Conservation (phyloP, 179 eudicot genomes). For the Amaranthus tricolor region DNA sequence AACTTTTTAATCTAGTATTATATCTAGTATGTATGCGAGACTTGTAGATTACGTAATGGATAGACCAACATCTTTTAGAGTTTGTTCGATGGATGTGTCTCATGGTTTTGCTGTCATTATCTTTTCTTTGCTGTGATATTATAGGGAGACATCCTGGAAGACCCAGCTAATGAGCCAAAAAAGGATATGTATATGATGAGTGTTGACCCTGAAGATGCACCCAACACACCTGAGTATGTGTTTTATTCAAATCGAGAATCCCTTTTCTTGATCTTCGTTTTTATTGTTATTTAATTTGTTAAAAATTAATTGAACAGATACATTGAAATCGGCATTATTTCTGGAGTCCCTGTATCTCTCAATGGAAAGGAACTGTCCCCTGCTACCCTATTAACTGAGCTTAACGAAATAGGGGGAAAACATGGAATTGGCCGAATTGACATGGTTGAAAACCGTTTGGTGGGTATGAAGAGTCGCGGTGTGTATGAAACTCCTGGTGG, state of each 20-base stretch:
- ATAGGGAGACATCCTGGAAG: slow-evolving; percentile 94
- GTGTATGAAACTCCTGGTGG: slow-evolving; percentile 98
- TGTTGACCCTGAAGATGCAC: slow-evolving; percentile 88
- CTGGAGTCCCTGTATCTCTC: slow-evolving; percentile 77
- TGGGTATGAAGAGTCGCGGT: slow-evolving; percentile 96
- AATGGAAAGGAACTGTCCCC: slow-evolving; percentile 78
- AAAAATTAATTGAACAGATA: slow-evolving; percentile 37
- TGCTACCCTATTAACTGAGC: slow-evolving; percentile 67
- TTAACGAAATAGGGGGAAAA: slow-evolving; percentile 72
- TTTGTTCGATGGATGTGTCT: not conserved
- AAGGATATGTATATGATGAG: slow-evolving; percentile 97
- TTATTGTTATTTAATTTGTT: not conserved
- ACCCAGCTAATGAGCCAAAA: slow-evolving; percentile 86
- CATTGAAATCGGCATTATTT: slow-evolving; percentile 69
- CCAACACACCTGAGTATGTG: slow-evolving; percentile 74
- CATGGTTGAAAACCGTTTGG: slow-evolving; percentile 95
- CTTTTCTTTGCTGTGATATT: slow-evolving; percentile 8
- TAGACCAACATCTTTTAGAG: not conserved
- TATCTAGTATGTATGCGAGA: not conserved
- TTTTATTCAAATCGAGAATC: not conserved
- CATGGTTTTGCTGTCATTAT: not conserved
- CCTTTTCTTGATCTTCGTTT: too few species aligned
- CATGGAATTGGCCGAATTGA: slow-evolving; percentile 96
- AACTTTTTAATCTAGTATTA: too few species aligned
- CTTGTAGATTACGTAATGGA: not conserved